Percentiles rank a stretch among this genome's conserved stretches.
Conservation (phyloP, 257 asterid genomes). For the Linaria vulgaris region DNA sequence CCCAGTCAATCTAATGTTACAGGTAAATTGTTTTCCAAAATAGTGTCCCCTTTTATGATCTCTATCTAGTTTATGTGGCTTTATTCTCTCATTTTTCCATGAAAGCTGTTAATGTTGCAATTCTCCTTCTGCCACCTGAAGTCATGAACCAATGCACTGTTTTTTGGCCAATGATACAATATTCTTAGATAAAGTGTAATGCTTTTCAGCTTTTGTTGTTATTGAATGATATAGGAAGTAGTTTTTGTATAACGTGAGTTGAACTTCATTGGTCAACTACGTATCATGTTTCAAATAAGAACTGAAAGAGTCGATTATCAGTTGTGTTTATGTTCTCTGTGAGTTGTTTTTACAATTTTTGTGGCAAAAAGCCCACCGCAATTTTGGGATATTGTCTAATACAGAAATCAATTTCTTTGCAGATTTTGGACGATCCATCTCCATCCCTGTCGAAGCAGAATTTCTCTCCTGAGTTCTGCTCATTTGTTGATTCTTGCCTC, state of each 20-base stretch:
- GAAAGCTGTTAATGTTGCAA: conserved; percentile 1
- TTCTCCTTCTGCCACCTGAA: background rate
- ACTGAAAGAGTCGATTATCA: background rate
- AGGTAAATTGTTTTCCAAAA: conserved; percentile 44
- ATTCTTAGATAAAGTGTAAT: background rate
- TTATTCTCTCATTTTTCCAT: conserved; percentile 6
- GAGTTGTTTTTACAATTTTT: background rate
- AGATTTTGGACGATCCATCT: conserved; percentile 98
- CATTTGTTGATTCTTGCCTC: conserved; percentile 87
- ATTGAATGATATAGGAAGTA: background rate
- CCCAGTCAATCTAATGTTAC: conserved; percentile 97
- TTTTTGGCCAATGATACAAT: background rate
- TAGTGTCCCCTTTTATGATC: background rate
- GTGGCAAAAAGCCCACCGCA: conserved; percentile 2
- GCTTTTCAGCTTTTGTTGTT: background rate
- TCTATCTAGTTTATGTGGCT: background rate
- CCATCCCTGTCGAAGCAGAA: conserved; percentile 67
- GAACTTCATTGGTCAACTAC: background rate
- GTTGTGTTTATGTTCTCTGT: background rate
- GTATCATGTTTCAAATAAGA: background rate
- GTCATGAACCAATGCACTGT: background rate
- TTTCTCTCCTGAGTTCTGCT: conserved; percentile 84
- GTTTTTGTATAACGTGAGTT: background rate
- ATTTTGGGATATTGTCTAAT: conserved; percentile 24
- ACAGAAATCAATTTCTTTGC: conserved; percentile 21